Base-by-base conservation (phyloP, 768 basidiomycete genomes). In the Hygrophorus russula region DNA sequence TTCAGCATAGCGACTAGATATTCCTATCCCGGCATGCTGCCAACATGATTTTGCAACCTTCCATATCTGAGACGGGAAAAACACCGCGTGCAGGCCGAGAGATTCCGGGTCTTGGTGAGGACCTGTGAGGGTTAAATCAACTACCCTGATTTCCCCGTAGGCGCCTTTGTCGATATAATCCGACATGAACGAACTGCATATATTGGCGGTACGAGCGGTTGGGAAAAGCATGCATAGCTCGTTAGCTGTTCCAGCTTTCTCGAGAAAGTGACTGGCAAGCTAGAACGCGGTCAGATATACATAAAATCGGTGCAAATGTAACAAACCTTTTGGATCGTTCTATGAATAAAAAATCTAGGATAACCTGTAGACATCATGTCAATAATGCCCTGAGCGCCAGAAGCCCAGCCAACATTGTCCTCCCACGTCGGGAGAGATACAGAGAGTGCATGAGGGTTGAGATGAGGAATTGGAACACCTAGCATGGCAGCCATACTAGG, bases 361-460 rank as follows among this genome's bases (percentile, higher is more conserved):
- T 88, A 88, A 9, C 85, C 85, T 8, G 74, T 70, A 42, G 76
- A 69, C 84, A 85, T 82, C 5, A 58, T 62, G 32, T 76, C 69
- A 2, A 77, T 51, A 13, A 85, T 69, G 28, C 80, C 61, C 47
- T 71, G 67, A 3, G 74, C 70, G 12, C 81, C 83, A 51, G 80
- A 74, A 55, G 85, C 84, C 54, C 87, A 88, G 18, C 62, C 82
- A n/a, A 87, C 69, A 50, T 76, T 80, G 56, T 87, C 84, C 33
- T 57, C 59, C 84, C 84, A 88, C 10, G 71, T 84, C 1, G 87
- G 86, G 0, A 89, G 69, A 3, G 82, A 83, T 4, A 88, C 84
- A 4, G 82, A 84, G 48, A 87, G 81, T 12, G 86, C 86, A 52
- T 89, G 86, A 1, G 77, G 71, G 2, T 73, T 76, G 47, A 68